Base-by-base conservation (phyloP, 148 eudicot genomes). In the Fagopyrum esculentum region DNA sequence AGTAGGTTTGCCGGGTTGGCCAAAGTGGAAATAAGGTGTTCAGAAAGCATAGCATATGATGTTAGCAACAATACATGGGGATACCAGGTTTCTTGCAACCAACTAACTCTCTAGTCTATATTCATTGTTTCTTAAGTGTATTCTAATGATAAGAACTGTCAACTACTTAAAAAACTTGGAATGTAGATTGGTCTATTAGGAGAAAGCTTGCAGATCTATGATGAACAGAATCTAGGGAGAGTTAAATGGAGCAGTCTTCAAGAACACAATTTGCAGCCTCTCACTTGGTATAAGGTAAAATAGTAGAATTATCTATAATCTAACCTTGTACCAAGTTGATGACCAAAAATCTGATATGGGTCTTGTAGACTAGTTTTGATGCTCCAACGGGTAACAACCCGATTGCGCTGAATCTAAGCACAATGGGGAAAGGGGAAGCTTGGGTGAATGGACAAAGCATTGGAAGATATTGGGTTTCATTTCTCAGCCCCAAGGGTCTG, bases 371-470 rank as follows among this genome's bases (percentile, higher is more conserved):
- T 26, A 66, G 45, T 6, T 88, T 88, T 73, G 85, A 86, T 71
- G 78, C 83, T 71, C 89, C 89, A 8, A 57, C 6, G 35, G 87
- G 89, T 8, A 77, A 77, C 69, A 82, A 84, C 49, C 87, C 89
- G 30, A 79, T 88, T 2, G 85, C 83, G 7, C 71, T 88, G 72
- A 73, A 86, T 77, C 80, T 88, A 29, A 81, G 84, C 74, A 45
- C 81, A 16, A 88, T 88, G 91, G 87, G 82, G 7, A 88, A 88
- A 81, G 91, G 91, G 19, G 86, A 86, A 84, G 85, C 81, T 49
- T 88, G 91, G 91, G 77, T 88, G 69, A 88, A 88, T 17, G 91
- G 91, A 69, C 80, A 88, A 47, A 88, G 89, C 77, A 86, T 88
- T 55, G 91, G 91, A 59, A 87, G 89, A 49, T 86, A 86, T 46